A percentile compares a stretch with the other conserved stretches of the same genome.
These are phyloP conservation scores for Aspergillus puulaauensis DNA, from an alignment of 2,329 filamentous ascomycete genomes.

Conservation along the genomic window DNA sequence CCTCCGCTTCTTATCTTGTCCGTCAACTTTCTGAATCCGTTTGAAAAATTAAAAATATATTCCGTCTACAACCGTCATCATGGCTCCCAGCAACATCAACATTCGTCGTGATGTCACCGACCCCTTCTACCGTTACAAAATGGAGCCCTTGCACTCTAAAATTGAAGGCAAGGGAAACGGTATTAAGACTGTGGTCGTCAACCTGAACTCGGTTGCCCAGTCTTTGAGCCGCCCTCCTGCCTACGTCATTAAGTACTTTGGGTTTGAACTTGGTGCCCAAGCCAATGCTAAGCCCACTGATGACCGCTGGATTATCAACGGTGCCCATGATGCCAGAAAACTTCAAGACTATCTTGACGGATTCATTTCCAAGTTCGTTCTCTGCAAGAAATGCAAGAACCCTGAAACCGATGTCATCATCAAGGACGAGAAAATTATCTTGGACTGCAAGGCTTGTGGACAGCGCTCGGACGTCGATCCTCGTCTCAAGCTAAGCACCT, in stretches of 20 bases:
- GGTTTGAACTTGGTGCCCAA: constrained; percentile 97
- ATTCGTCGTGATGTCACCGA: constrained; percentile 97
- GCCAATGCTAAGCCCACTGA: constrained; percentile 97
- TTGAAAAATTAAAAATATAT: constrained; percentile 25
- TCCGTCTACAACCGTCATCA: constrained; percentile 57
- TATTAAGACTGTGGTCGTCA: constrained; percentile 98
- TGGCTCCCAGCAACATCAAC: constrained; percentile 83
- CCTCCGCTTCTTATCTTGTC: constrained; percentile 34
- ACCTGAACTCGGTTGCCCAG: constrained; percentile 87
- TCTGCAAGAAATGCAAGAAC: constrained; percentile 99
- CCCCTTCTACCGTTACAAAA: constrained; percentile 99
- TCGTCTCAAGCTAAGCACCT: constrained; percentile 92
- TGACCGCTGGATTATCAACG: constrained; percentile 99
- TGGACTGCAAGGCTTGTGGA: constrained; percentile 99
- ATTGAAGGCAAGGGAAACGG: constrained; percentile 99
- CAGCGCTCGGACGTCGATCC: constrained; percentile 88
- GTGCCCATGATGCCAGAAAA: constrained; percentile 90
- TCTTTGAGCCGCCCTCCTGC: constrained; percentile 88
- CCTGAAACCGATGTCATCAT: constrained; percentile 95
- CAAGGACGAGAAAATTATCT: constrained; percentile 86
- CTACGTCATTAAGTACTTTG: constrained; percentile 99
- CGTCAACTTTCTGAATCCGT: constrained; percentile 27
- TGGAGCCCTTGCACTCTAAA: constrained; percentile 98
- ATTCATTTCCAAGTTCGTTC: constrained; percentile 98
- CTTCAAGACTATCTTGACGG: constrained; percentile 97